Conservation (phyloP, 257 asterid species). For the Nicotiana undulata region DNA sequence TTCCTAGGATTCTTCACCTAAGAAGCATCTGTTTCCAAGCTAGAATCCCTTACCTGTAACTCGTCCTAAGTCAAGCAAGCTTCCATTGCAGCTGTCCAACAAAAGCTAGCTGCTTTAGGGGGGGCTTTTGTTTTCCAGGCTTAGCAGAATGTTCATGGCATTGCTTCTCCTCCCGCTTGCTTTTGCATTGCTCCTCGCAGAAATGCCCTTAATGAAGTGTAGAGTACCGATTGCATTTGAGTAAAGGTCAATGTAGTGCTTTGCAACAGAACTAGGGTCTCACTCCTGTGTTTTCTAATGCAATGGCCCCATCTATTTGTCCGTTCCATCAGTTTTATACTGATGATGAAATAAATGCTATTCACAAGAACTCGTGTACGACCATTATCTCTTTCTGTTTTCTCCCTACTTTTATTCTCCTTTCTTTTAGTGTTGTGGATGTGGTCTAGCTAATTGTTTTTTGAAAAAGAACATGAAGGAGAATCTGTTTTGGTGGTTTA, state of each 20-base stretch:
- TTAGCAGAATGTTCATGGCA: not conserved
- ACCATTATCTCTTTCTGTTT: not conserved
- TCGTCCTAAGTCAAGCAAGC: too few relatives aligned
- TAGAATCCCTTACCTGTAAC: too few relatives aligned
- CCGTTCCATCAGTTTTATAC: not conserved
- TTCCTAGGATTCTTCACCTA: too few relatives aligned
- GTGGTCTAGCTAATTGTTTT: not conserved
- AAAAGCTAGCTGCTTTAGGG: too few relatives aligned
- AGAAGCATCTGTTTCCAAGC: too few relatives aligned
- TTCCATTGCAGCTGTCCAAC: too few relatives aligned
- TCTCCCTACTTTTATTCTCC: not conserved
- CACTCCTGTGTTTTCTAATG: not conserved
- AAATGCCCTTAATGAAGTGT: not conserved
- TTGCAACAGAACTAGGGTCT: not conserved
- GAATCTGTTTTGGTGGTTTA: not conserved
- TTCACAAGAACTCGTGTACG: not conserved
- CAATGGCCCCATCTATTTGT: not conserved
- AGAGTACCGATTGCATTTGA: not conserved
- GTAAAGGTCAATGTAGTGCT: slow-evolving; percentile 1
- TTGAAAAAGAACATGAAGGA: not conserved
- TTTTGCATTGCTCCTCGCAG: not conserved
- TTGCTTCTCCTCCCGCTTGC: not conserved
- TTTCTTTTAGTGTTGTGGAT: slow-evolving; percentile 1
- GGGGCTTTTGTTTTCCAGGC: not conserved
- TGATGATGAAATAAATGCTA: not conserved